These are phyloP conservation scores for Fusarium ramigenum DNA, from an alignment of 2,329 filamentous ascomycete species.

Conservation along the genomic window DNA sequence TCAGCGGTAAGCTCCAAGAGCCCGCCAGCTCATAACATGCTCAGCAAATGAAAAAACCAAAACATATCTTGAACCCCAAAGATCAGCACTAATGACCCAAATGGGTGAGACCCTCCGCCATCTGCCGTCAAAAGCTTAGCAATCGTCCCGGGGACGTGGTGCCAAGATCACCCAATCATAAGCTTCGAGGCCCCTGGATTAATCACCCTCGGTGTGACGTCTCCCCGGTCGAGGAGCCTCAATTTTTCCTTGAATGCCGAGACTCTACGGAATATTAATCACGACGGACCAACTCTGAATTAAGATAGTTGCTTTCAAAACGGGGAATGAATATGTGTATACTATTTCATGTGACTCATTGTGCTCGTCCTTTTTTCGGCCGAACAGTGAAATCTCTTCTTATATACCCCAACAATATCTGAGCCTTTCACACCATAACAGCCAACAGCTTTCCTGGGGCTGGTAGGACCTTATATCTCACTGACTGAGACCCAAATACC, in stretches of 20 bases:
- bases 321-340: neutral
- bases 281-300: neutral
- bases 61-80: neutral
- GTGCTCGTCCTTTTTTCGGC: neutral
- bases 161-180: slow-evolving; percentile 25
- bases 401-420: neutral
- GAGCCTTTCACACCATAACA: neutral
- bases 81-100: slow-evolving; percentile 33
- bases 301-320: neutral
- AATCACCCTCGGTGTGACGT: slow-evolving; percentile 38
- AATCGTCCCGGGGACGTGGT: slow-evolving; percentile 26
- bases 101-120: neutral
- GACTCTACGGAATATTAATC: neutral
- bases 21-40: slow-evolving; percentile 2
- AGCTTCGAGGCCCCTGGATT: slow-evolving; percentile 18
- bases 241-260: neutral
- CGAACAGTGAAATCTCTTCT: neutral
- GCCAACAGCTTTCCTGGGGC: neutral
- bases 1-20: slow-evolving; percentile 3
- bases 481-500: slow-evolving; percentile 3
- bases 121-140: slow-evolving; percentile 27
- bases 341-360: slow-evolving; percentile 1
- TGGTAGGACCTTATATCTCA: neutral
- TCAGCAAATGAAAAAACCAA: neutral
- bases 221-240: slow-evolving; percentile 16